Evolutionary conservation across 2,329 filamentous ascomycete species (phyloP).

Genomic region (Hawksworthiomyces lignivorus): DNA sequence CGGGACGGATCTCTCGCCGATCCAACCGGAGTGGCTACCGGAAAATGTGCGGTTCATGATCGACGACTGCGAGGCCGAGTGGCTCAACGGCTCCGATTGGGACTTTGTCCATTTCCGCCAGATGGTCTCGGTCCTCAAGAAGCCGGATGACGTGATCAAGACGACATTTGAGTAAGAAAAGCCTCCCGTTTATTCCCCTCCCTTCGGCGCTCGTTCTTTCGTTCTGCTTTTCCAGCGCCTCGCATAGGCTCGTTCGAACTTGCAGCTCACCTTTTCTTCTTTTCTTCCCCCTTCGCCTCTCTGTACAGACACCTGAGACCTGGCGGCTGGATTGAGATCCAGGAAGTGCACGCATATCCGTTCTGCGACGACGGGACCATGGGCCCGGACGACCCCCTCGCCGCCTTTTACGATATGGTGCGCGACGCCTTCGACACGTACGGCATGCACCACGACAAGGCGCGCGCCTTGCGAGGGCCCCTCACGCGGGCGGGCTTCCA

Average conservation of each 20-base stretch:
- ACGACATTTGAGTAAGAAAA: no score
- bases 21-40: constrained; percentile 43
- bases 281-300: no score
- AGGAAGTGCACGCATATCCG: constrained; percentile 35
- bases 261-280: no score
- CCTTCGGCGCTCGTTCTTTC: no score
- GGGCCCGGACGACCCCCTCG: constrained; percentile 29
- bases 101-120: constrained; percentile 48
- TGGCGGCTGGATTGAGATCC: constrained; percentile 45
- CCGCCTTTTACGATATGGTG: constrained; percentile 21
- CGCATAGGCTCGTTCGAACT: no score
- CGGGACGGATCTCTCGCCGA: constrained; percentile 37
- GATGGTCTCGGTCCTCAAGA: constrained; percentile 42
- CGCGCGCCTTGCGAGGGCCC: constrained; percentile 23
- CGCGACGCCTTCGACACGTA: constrained; percentile 23
- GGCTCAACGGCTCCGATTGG: constrained; percentile 44
- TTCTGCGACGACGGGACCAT: constrained; percentile 38
- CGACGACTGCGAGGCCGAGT: constrained; percentile 54
- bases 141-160: no score
- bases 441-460: constrained; percentile 26
- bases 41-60: constrained; percentile 55
- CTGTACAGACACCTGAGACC: constrained; percentile 33
- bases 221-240: no score
- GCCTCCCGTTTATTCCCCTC: no score
- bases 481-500: constrained; percentile 34